These are phyloP conservation scores for Herpetospermum pedunculosum DNA, from an alignment of 306 rosid genomes.

Conservation along the genomic window DNA sequence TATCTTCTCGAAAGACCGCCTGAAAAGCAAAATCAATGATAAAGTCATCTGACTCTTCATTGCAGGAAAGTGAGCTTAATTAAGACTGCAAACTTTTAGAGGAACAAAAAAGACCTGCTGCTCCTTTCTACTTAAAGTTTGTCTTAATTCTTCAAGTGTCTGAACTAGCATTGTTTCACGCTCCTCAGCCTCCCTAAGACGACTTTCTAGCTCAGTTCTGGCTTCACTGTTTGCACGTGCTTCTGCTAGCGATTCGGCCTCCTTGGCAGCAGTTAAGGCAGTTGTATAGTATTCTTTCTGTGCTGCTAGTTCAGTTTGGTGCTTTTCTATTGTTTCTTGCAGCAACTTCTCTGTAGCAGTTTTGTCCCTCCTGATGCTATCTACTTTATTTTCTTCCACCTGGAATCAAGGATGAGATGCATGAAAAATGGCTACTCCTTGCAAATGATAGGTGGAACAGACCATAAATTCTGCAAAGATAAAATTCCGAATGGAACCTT, in stretches of 20 bases:
- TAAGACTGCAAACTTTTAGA: conserved; percentile 11
- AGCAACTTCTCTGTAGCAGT: conserved; percentile 80
- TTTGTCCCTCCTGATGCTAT: conserved; percentile 91
- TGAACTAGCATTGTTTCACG: conserved; percentile 95
- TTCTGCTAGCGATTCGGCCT: conserved; percentile 95
- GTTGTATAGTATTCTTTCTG: conserved; percentile 80
- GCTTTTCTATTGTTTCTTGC: conserved; percentile 91
- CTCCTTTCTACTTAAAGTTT: conserved; percentile 84
- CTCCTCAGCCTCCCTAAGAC: conserved; percentile 75
- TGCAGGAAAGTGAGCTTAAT: too few species aligned
- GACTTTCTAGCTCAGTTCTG: conserved; percentile 81
- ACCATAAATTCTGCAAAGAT: background rate
- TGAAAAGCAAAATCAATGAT: conserved; percentile 26
- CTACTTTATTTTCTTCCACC: conserved; percentile 98
- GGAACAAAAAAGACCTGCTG: conserved; percentile 65
- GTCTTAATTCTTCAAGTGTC: conserved; percentile 90
- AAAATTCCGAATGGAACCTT: background rate
- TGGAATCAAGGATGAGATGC: conserved; percentile 15
- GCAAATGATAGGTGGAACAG: background rate
- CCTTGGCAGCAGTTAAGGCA: conserved; percentile 94
- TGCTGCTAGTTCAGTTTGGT: conserved; percentile 70
- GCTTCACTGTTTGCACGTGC: conserved; percentile 86
- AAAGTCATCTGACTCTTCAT: conserved; percentile 1
- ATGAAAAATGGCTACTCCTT: conserved; percentile 10
- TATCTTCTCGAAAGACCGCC: conserved; percentile 93